A percentile compares a stretch with the other conserved stretches of the same genome.
phyloP scores from a whole-genome alignment of 495 filamentous ascomycete species.

The Xanthoparmelia taractica region DNA sequence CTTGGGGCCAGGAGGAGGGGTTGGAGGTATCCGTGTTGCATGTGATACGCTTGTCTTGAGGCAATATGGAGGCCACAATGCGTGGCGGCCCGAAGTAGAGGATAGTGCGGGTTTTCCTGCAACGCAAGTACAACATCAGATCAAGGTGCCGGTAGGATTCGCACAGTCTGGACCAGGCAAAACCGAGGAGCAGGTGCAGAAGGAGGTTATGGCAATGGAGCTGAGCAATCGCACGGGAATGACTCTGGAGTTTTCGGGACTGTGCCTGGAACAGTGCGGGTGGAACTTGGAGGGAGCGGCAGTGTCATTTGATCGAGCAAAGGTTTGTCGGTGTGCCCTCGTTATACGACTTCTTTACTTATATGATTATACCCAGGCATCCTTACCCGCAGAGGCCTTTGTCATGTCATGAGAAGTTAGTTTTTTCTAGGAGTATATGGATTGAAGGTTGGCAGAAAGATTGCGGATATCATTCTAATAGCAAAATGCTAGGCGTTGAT shows the following conservation, averaged over 20 bases:
- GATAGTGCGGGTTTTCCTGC: conserved; percentile 23
- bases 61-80: conserved; percentile 53
- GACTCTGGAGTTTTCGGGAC: conserved; percentile 61
- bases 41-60: conserved; percentile 71
- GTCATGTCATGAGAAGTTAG: not conserved
- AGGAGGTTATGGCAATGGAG: conserved; percentile 57
- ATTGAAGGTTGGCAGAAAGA: not conserved
- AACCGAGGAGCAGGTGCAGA: conserved; percentile 40
- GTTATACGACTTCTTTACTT: not conserved
- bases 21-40: conserved; percentile 62
- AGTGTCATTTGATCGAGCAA: conserved; percentile 49
- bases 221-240: conserved; percentile 62
- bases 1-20: conserved; percentile 62
- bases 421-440: not conserved
- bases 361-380: not conserved
- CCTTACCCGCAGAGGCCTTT: not conserved
- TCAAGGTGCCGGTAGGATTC: conserved; percentile 33
- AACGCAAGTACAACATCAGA: conserved; percentile 18
- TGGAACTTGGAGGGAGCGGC: conserved; percentile 69
- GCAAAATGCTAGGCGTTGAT: not conserved
- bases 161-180: conserved; percentile 38
- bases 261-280: conserved; percentile 60
- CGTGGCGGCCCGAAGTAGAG: conserved; percentile 47
- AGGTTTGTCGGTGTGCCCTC: conserved; percentile 15
- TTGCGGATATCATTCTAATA: not conserved